A percentile compares a stretch with the other conserved stretches of the same genome.
phyloP scores from a whole-genome alignment of 2,329 filamentous ascomycete genomes.

The Sphaerostilbella broomeana region DNA sequence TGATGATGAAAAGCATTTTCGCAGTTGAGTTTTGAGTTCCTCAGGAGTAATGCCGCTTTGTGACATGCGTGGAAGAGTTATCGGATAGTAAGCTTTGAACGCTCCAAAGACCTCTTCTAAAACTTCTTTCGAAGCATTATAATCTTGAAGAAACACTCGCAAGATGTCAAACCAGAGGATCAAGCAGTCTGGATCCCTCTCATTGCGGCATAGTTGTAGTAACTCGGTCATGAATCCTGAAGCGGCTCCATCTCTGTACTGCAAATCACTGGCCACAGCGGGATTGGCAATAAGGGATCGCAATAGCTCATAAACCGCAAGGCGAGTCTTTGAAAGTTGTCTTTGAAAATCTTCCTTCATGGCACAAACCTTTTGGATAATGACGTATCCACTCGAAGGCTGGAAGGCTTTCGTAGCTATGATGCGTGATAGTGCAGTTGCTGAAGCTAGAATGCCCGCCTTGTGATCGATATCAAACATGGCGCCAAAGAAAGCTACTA shows the following conservation, averaged over 20 bases:
- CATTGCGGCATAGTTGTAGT: conserved; percentile 45
- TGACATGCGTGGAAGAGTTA: conserved; percentile 46
- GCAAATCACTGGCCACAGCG: conserved; percentile 37
- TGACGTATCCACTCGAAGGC: conserved; percentile 39
- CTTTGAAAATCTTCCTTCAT: conserved; percentile 52
- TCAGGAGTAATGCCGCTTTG: conserved; percentile 49
- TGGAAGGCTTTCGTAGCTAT: conserved; percentile 46
- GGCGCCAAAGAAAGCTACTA: conserved; percentile 49
- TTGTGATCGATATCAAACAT: conserved; percentile 55
- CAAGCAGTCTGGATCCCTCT: conserved; percentile 52
- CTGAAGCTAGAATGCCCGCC: conserved; percentile 49
- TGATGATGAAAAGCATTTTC: conserved; percentile 48
- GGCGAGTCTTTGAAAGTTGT: conserved; percentile 45
- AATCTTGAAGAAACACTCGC: conserved; percentile 38
- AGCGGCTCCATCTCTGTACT: conserved; percentile 37
- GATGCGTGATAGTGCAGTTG: conserved; percentile 45
- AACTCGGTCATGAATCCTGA: conserved; percentile 44
- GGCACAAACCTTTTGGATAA: conserved; percentile 43
- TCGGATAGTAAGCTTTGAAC: conserved; percentile 56
- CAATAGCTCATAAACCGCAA: conserved; percentile 46
- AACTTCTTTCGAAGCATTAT: conserved; percentile 36
- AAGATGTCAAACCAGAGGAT: conserved; percentile 51
- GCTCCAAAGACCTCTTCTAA: conserved; percentile 45
- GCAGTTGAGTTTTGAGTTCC: conserved; percentile 46
- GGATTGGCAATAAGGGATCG: conserved; percentile 37